A percentile compares a stretch with the other conserved stretches of the same genome.
phyloP scores from a whole-genome alignment of 192 early-diverging fungal species.

The Geranomyces michiganensis region DNA sequence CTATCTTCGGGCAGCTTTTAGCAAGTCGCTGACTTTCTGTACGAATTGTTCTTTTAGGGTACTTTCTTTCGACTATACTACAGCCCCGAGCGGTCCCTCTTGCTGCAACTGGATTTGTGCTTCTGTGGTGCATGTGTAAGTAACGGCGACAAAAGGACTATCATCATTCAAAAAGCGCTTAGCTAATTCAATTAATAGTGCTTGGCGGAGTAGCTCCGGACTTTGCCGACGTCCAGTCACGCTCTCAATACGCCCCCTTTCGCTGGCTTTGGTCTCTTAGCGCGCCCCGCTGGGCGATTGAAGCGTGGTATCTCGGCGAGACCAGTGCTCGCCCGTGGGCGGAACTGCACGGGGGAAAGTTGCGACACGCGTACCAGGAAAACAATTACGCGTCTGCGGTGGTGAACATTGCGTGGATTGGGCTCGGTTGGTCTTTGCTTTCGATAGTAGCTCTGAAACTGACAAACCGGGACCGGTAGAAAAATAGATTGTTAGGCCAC shows the following conservation, averaged over 20 bases:
- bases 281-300: slow-evolving; percentile 66
- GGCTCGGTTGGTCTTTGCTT: slow-evolving; percentile 54
- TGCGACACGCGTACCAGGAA: slow-evolving; percentile 47
- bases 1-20: no score
- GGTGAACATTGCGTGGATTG: slow-evolving; percentile 44
- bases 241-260: slow-evolving; percentile 33
- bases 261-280: slow-evolving; percentile 61
- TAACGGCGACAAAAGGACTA: slow-evolving; percentile 17
- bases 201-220: slow-evolving; percentile 58
- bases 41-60: slow-evolving; percentile 31
- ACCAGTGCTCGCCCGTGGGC: slow-evolving; percentile 14
- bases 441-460: slow-evolving; percentile 61
- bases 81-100: slow-evolving; percentile 43
- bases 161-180: not conserved
- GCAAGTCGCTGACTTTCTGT: not conserved
- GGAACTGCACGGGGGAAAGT: slow-evolving; percentile 1
- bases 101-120: slow-evolving; percentile 62
- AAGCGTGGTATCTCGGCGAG: slow-evolving; percentile 61
- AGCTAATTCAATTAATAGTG: not conserved
- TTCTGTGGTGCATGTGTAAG: slow-evolving; percentile 57
- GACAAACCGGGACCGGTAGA: slow-evolving; percentile 51
- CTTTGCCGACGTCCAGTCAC: slow-evolving; percentile 46
- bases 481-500: no score
- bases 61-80: slow-evolving; percentile 58
- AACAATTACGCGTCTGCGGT: slow-evolving; percentile 47